Evolutionary conservation across 148 eudicot species (phyloP).

Genomic region (Cornus suecica): DNA sequence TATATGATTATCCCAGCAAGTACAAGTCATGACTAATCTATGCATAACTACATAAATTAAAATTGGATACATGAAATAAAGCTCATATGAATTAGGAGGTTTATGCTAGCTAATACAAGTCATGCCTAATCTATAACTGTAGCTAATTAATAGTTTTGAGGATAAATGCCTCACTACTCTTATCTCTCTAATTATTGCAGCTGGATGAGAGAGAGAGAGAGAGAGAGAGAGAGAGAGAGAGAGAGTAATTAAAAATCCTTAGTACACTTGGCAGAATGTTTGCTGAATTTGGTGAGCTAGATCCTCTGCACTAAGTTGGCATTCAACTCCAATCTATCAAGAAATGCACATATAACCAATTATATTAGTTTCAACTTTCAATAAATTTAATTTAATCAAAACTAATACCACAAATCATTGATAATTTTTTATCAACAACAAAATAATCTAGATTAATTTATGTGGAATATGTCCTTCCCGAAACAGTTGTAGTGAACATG

Average conservation of each 20-base stretch:
- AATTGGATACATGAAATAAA: neutral
- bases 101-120: slow-evolving; percentile 14
- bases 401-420: neutral
- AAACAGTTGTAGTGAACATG: neutral
- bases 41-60: neutral
- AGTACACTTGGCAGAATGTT: slow-evolving; percentile 53
- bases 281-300: slow-evolving; percentile 87
- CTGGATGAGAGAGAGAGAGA: neutral
- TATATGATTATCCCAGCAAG: slow-evolving; percentile 1
- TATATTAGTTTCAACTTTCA: slow-evolving; percentile 11
- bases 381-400: neutral
- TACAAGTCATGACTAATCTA: slow-evolving; percentile 10
- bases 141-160: neutral
- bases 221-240: slow-evolving; percentile 1
- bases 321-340: slow-evolving; percentile 86
- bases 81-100: neutral
- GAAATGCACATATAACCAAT: slow-evolving; percentile 3
- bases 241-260: neutral
- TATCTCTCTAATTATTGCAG: neutral
- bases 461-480: neutral
- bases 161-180: neutral
- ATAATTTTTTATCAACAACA: neutral
- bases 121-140: slow-evolving; percentile 1
- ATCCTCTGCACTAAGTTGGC: slow-evolving; percentile 87
- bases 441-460: too few species aligned